phyloP scores from a whole-genome alignment of 495 filamentous ascomycete genomes.

The Amniculicola lignicola region DNA sequence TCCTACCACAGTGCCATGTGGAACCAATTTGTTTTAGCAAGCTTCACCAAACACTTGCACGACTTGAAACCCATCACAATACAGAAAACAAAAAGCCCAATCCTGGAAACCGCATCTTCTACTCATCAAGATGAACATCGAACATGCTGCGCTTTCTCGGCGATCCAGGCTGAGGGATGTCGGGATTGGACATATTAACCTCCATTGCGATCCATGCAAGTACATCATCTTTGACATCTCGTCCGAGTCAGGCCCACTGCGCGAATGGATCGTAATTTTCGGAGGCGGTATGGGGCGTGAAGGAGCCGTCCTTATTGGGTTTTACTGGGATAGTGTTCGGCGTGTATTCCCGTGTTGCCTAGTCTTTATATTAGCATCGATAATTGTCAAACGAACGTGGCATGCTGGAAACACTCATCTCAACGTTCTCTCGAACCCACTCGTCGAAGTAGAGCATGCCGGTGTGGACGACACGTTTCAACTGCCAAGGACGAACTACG shows the following conservation, averaged over 20 bases:
- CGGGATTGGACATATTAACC: not conserved
- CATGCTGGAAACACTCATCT: not conserved
- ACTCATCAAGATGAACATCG: slow-evolving; percentile 12
- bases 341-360: not conserved
- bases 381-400: not conserved
- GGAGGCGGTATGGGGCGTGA: not conserved
- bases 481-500: not conserved
- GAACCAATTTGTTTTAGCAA: too few relatives aligned
- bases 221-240: not conserved
- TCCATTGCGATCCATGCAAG: slow-evolving; percentile 13
- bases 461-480: not conserved
- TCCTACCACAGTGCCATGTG: too few relatives aligned
- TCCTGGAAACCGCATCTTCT: too few relatives aligned
- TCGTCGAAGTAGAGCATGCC: slow-evolving; percentile 20
- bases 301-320: not conserved
- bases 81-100: too few relatives aligned
- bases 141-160: slow-evolving; percentile 2
- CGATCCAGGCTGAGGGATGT: not conserved
- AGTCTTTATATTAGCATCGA: not conserved
- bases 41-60: too few relatives aligned
- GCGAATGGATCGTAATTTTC: slow-evolving; percentile 14
- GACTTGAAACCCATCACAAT: too few relatives aligned
- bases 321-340: not conserved
- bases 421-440: not conserved
- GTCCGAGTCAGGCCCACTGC: not conserved